Evolutionary conservation across 257 asterid species (phyloP), one percentile per base, ranked within the genome.

Genomic region (Salvia miltiorrhiza): DNA sequence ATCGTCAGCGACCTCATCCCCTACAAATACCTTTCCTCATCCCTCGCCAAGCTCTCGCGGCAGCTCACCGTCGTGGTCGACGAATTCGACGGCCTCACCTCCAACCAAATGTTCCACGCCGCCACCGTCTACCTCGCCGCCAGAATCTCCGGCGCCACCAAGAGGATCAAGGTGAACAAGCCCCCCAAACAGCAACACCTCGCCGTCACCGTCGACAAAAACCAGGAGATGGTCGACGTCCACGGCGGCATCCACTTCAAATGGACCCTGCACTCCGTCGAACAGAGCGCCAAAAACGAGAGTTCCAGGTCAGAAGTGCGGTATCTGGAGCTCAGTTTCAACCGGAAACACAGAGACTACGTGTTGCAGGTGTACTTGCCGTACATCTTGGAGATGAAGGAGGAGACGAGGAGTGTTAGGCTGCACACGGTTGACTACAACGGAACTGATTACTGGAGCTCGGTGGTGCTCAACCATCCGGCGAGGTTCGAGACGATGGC

Each of bases 361-460:
- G 86, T 69, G 8, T 49, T 88, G 76, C 81, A 72, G 72, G 76
- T 39, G 32, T 90, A 90, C 69, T 59, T 88, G 49, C 88, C 82
- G 0, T 67, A 82, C 44, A 23, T 86, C 8, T 14, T 88, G 52
- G 90, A 85, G 67, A 78, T 86, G 12, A 76, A 78, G 63, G 90
- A 85, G 14, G 85, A 82, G 60, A 79, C 3, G 2, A 80, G 73
- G 62, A 80, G 72, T 5, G 92, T 88, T 57, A 79, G 86, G 77
- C 75, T 90, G 5, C 87, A 88, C 54, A 88, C 90, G 0, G 90
- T 88, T 13, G 97, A 90, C 71, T 90, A 90, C 9, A 79, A 65
- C 4, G 90, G 90, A 10, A 67, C 84, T 0, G 90, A 90, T 41
- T 86, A 85, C 73, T 90, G 94, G 97, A 77, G 93, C 71, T 82